Conservation (phyloP, 2,329 filamentous ascomycete genomes). For the Chrysoporthe deuterocubensis region DNA sequence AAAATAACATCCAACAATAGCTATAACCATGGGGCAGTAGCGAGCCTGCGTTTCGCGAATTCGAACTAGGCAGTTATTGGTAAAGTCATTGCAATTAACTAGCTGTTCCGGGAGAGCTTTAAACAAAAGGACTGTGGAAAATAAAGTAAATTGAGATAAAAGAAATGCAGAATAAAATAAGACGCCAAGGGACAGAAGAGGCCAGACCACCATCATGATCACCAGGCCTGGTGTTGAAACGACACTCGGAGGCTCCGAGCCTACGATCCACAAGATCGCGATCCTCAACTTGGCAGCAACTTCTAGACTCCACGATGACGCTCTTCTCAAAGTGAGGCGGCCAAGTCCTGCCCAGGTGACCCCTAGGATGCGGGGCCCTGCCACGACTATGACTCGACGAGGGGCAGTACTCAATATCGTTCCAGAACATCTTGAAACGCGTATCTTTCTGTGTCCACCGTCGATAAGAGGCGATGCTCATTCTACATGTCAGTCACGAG, state of each 20-base stretch:
- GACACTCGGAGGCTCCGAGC: neutral
- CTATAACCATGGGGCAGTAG: too few species aligned
- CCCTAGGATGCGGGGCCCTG: neutral
- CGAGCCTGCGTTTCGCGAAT: too few species aligned
- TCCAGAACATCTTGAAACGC: neutral
- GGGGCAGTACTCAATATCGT: neutral
- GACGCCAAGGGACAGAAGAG: neutral
- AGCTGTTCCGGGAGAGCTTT: too few species aligned
- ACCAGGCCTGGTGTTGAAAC: neutral
- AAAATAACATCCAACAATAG: too few species aligned
- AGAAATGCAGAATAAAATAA: neutral
- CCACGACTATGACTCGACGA: neutral
- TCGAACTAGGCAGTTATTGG: too few species aligned
- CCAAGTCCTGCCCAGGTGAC: neutral
- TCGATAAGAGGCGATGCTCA: neutral
- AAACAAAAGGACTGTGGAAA: too few species aligned
- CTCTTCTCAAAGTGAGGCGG: neutral
- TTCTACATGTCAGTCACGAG: neutral
- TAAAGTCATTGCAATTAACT: too few species aligned
- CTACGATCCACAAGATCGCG: neutral
- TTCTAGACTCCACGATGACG: neutral
- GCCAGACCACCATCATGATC: neutral
- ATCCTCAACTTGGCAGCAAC: neutral
- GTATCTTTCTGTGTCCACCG: neutral
- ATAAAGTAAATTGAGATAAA: too few species aligned